Evolutionary conservation across 108 stramenopile genomes (phyloP), one percentile per base, ranked within the genome.

Genomic region (Cyclostephanos invisitatus): DNA sequence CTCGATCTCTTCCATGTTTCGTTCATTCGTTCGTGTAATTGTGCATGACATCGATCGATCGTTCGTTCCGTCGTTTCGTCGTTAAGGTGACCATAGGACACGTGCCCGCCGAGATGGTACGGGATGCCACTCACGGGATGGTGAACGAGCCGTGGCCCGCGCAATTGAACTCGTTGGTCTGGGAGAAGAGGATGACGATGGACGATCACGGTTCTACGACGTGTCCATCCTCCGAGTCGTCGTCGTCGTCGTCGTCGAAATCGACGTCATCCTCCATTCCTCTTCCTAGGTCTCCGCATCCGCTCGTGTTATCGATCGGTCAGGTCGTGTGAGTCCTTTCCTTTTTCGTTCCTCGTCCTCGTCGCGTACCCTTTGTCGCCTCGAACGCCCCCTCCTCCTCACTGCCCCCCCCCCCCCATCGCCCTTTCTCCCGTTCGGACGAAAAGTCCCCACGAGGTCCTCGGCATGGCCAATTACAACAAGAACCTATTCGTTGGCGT

Each of bases 391-490:
- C 32, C 32, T 32, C 32, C 32, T 32, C 32, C 3, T 32, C 32
- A 3, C 32, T 2, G 32, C 32, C n/a, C n/a, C n/a, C n/a, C n/a
- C n/a, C n/a, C n/a, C n/a, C n/a, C n/a, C n/a, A n/a, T n/a, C n/a
- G n/a, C 14, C 28, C 18, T n/a, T 56, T 28, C 10, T 28, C 55
- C 28, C 18, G 55, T 2, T n/a, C 28, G 1, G 8, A 28, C 55
- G 28, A 56, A n/a, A 57, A 32, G 44, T 46, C 95, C 94, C 17
- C 95, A 96, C 64, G 95, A 97, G 70, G 97, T 98, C 44, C 91
- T 97, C 85, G 97, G 97, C 14, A 97, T 98, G 96, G 95, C 97
- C 18, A 98, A 98, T 72, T 97, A 85, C 84, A 95, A 92, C 86
- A 91, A 94, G 75, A 97, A 97, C 47, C 64, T 97, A n/a, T 96